Base-by-base conservation (phyloP, 768 basidiomycete species). In the Antrodiella citrinella region DNA sequence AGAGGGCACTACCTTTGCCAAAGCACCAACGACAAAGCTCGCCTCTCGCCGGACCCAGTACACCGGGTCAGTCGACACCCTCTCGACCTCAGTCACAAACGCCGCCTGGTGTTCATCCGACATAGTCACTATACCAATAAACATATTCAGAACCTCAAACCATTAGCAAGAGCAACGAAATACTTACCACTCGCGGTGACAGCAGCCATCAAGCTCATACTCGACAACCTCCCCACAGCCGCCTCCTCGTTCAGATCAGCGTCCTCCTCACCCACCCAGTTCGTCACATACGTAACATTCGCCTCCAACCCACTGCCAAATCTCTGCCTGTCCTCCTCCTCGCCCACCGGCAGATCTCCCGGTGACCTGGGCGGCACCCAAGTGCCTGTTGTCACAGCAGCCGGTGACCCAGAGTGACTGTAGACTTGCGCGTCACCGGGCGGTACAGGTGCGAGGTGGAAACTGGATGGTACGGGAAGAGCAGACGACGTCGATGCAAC, bases 191-290 rank as follows among this genome's bases (percentile, higher is more conserved):
- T 82, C 22, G 91, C 88, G 24, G 86, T 79, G 11, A 92, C 81
- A 5, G 90, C 83, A 35, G 92, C 92, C 72, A 95, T 88, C 46
- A 96, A 69, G 62, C 89, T 91, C 91, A 96, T 92, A 59, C 91
- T 91, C 3, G 90, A 88, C 45, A 95, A 71, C 51, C 91, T 77
- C 4, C 94, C 94, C 18, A 91, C 75, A 3, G 86, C 81, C 12
- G 86, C 89, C 62, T 94, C 90, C 56, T 91, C 80, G 24, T 67
- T 69, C 13, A 67, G 57, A 49, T 71, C 69, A 22, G 60, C 54
- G 24, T 69, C 78, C 47, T 73, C 73, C 24, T 73, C 73, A n/a
- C 11, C 69, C 47, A 23, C 63, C 60, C 41, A 51, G 47, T 45
- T 58, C 52, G 45, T 50, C 43, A 5, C 15, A n/a, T n/a, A n/a